A percentile compares a stretch with the other conserved stretches of the same genome.
phyloP scores from a whole-genome alignment of 176 grass and related monocot species.

The Oryza australiensis region DNA sequence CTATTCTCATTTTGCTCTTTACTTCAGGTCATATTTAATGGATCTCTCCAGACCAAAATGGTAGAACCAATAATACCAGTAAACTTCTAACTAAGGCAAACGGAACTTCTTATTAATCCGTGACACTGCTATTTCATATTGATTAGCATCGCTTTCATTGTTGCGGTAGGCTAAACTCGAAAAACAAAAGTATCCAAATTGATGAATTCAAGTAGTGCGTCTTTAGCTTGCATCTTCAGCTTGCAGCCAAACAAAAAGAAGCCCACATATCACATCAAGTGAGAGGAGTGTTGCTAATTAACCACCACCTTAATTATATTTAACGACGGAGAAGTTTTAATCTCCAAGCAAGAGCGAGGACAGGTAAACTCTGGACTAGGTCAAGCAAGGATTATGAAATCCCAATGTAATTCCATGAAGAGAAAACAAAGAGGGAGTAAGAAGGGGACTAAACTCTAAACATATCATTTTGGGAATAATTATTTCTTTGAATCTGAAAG shows the following conservation, averaged over 20 bases:
- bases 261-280: not conserved
- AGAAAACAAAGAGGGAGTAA: not conserved
- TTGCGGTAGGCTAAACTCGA: not conserved
- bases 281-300: conserved; percentile 19
- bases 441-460: not conserved
- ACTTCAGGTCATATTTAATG: not conserved
- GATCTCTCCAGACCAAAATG: not conserved
- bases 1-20: not conserved
- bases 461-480: not conserved
- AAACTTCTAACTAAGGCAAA: not conserved
- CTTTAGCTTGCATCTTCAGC: not conserved
- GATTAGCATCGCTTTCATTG: not conserved
- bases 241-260: conserved; percentile 11
- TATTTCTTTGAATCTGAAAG: not conserved
- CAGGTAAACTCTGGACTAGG: not conserved
- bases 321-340: not conserved
- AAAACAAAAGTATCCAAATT: not conserved
- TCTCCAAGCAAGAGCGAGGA: not conserved
- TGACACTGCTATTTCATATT: not conserved
- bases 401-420: not conserved
- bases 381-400: not conserved
- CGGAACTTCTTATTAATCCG: not conserved
- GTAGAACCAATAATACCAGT: not conserved
- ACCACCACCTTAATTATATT: conserved; percentile 18
- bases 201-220: not conserved